These are phyloP conservation scores for Flaveria brownii DNA, from an alignment of 129 eudicot species.

Conservation along the genomic window DNA sequence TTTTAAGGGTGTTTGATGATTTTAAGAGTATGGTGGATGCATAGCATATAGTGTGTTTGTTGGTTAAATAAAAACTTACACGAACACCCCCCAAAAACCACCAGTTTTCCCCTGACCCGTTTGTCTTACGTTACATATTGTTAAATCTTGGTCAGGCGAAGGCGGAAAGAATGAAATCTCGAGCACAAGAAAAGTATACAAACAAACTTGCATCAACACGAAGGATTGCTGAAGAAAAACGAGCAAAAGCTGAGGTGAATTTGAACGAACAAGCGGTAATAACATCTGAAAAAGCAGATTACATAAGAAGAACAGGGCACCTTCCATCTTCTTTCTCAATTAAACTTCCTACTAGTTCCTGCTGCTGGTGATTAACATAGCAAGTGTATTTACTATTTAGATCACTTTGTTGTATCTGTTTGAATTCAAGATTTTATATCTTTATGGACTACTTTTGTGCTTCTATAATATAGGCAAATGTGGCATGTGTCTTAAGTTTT, in stretches of 20 bases:
- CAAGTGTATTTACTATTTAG: slow-evolving; percentile 16
- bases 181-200: slow-evolving; percentile 77
- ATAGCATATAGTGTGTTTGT: too few species aligned
- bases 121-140: too few species aligned
- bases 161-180: slow-evolving; percentile 79
- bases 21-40: too few species aligned
- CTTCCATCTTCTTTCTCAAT: slow-evolving; percentile 85
- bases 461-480: background rate
- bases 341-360: slow-evolving; percentile 56
- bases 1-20: too few species aligned
- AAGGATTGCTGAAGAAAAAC: slow-evolving; percentile 86
- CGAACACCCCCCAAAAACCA: too few species aligned
- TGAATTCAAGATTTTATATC: slow-evolving; percentile 13
- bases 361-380: slow-evolving; percentile 16
- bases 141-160: slow-evolving; percentile 55
- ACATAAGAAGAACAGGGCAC: slow-evolving; percentile 87
- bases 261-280: slow-evolving; percentile 72
- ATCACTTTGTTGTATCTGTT: slow-evolving; percentile 27
- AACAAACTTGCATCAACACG: slow-evolving; percentile 75
- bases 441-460: background rate
- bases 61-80: too few species aligned
- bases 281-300: slow-evolving; percentile 86
- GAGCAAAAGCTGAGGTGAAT: slow-evolving; percentile 83
- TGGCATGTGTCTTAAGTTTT: background rate
- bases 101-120: too few species aligned